phyloP scores from a whole-genome alignment of 345 rosid genomes.

The Viola odorata region DNA sequence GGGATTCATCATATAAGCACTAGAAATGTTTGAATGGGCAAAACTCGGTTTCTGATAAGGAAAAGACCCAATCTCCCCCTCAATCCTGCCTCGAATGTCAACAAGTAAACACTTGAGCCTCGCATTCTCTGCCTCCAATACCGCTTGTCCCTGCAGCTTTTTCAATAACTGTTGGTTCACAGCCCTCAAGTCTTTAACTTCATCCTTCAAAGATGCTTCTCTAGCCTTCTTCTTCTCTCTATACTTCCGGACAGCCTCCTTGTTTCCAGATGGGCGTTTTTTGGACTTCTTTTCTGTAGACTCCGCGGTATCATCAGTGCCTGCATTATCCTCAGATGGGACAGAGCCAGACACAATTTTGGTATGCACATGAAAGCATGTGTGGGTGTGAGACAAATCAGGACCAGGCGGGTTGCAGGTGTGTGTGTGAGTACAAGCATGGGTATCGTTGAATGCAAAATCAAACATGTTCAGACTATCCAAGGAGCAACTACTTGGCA shows the following conservation, averaged over 20 bases:
- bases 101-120: conserved; percentile 98
- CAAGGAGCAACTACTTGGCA: conserved; percentile 65
- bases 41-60: conserved; percentile 78
- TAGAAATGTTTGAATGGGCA: conserved; percentile 30
- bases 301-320: conserved; percentile 72
- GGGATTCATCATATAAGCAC: conserved; percentile 67
- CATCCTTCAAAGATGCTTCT: conserved; percentile 91
- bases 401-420: conserved; percentile 95
- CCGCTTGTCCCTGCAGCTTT: conserved; percentile 86
- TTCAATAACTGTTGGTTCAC: conserved; percentile 79
- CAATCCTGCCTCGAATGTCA: conserved; percentile 91
- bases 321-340: conserved; percentile 53
- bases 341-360: conserved; percentile 61
- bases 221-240: conserved; percentile 97
- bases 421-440: conserved; percentile 91
- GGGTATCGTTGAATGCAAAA: conserved; percentile 48
- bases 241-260: conserved; percentile 92
- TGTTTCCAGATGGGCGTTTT: conserved; percentile 73
- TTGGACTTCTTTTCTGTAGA: conserved; percentile 54
- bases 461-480: conserved; percentile 51
- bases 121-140: conserved; percentile 77
- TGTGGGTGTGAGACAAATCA: conserved; percentile 76
- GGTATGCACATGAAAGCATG: conserved; percentile 90
- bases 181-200: conserved; percentile 58
- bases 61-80: conserved; percentile 93